These are phyloP conservation scores for Clitoria ternatea DNA, from an alignment of 306 rosid species.

Conservation along the genomic window DNA sequence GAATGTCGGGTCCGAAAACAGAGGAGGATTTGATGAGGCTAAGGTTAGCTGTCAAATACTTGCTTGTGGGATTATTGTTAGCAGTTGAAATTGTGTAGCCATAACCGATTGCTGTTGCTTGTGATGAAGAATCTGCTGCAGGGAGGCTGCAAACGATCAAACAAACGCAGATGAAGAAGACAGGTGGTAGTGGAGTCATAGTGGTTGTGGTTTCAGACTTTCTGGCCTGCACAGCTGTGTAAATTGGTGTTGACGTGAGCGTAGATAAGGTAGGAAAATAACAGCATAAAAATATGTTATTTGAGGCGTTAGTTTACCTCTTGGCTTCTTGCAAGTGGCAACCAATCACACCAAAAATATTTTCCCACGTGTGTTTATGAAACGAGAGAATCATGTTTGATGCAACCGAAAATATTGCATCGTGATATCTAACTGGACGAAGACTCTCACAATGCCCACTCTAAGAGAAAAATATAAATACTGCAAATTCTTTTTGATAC, in stretches of 20 bases:
- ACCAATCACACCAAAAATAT: not conserved
- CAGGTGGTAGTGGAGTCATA: not conserved
- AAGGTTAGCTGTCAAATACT: constrained; percentile 56
- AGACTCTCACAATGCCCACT: too few species aligned
- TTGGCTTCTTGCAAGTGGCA: too few species aligned
- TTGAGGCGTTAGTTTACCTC: not conserved
- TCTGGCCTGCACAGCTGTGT: not conserved
- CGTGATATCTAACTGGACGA: too few species aligned
- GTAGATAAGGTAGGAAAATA: not conserved
- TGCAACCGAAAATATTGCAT: too few species aligned
- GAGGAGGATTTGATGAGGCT: constrained; percentile 48
- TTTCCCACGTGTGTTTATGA: not conserved
- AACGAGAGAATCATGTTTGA: too few species aligned
- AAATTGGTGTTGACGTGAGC: not conserved
- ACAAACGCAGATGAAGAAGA: not conserved
- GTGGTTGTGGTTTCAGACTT: not conserved
- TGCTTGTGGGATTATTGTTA: not conserved
- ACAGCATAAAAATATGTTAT: too few species aligned
- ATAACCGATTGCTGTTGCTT: constrained; percentile 36
- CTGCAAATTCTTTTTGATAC: too few species aligned
- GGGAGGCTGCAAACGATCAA: not conserved
- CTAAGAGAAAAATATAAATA: too few species aligned
- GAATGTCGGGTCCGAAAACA: constrained; percentile 63
- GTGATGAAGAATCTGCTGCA: constrained; percentile 4
- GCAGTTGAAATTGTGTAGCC: constrained; percentile 53